A percentile compares a stretch with the other conserved stretches of the same genome.
phyloP scores from a whole-genome alignment of 306 rosid genomes.

The Oemleria cerasiformis region DNA sequence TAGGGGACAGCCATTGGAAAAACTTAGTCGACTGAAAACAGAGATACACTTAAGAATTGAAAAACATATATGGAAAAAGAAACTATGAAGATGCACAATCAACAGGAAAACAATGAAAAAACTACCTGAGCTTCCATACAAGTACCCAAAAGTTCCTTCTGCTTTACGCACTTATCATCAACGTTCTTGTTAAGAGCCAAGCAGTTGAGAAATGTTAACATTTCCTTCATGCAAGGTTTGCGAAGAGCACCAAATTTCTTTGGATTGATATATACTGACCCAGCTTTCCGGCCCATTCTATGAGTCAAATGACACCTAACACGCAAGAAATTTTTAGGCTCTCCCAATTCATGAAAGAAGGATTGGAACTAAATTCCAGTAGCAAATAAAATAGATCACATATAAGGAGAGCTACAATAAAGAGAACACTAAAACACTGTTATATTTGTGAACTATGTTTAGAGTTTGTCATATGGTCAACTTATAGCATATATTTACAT shows the following conservation, averaged over 20 bases:
- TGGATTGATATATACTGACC: slow-evolving; percentile 59
- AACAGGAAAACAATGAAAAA: slow-evolving; percentile 8
- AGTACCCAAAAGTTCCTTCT: slow-evolving; percentile 53
- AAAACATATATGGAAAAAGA: not conserved
- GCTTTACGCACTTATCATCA: slow-evolving; percentile 44
- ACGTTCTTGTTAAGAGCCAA: slow-evolving; percentile 44
- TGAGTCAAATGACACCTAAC: not conserved
- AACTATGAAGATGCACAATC: slow-evolving; percentile 10
- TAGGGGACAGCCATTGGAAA: slow-evolving; percentile 2
- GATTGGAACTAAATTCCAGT: not conserved
- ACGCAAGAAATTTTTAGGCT: slow-evolving; percentile 2
- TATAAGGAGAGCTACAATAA: not conserved
- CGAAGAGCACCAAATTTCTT: slow-evolving; percentile 67
- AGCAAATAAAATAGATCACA: not conserved
- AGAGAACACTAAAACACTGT: not conserved
- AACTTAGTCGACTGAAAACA: not conserved
- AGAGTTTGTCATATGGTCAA: not conserved
- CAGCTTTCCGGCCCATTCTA: slow-evolving; percentile 78
- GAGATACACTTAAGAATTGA: not conserved
- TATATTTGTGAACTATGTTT: not conserved
- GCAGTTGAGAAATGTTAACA: slow-evolving; percentile 72
- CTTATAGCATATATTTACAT: no score
- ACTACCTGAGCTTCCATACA: slow-evolving; percentile 82
- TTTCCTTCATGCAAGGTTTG: slow-evolving; percentile 95
- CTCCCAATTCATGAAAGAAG: not conserved